Evolutionary conservation across 352 stramenopile species (phyloP), one percentile per base, ranked within the genome.

Genomic region (Phytophthora rubi): DNA sequence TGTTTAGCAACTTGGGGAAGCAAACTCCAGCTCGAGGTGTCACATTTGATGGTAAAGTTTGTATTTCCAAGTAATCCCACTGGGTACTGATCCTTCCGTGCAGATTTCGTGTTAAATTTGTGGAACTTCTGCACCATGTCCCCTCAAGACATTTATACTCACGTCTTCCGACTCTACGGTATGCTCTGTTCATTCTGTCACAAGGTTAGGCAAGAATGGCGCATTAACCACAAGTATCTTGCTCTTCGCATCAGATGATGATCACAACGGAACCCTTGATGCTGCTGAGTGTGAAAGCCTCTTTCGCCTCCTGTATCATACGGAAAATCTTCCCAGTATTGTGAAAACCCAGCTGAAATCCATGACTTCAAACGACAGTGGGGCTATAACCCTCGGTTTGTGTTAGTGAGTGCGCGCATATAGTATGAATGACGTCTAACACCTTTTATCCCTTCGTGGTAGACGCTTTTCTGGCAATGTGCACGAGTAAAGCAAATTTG

Each of bases 91-190:
- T 61, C 2, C 12, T 37, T 37, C 15, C 18, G 12, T 37, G 3
- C 48, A 83, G 80, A 86, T 69, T 88, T 89, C 55, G 53, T 89
- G 12, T 37, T 85, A 28, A 88, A 88, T 53, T 69, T 85, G 2
- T 89, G 82, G 82, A 89, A 84, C 33, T 85, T 88, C 45, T 88
- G 82, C 42, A 86, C 80, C 3, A 89, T 89, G 81, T 65, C 60
- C 10, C 9, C 47, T 6, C 63, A 71, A 51, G 73, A 85, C 28
- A 61, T 89, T 23, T 70, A 79, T 35, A 69, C 57, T 0, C 69
- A 82, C 32, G 62, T 89, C 1, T 89, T 86, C 58, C 62, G 63
- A 44, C 72, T 89, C n/a, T 86, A 86, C 48, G 77, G 77, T 82
- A 51, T 23, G 59, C 23, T 65, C 7, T 23, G 59, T 28, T 65